phyloP scores from a whole-genome alignment of 2,329 filamentous ascomycete species.

The Pseudogymnoascus sp. region DNA sequence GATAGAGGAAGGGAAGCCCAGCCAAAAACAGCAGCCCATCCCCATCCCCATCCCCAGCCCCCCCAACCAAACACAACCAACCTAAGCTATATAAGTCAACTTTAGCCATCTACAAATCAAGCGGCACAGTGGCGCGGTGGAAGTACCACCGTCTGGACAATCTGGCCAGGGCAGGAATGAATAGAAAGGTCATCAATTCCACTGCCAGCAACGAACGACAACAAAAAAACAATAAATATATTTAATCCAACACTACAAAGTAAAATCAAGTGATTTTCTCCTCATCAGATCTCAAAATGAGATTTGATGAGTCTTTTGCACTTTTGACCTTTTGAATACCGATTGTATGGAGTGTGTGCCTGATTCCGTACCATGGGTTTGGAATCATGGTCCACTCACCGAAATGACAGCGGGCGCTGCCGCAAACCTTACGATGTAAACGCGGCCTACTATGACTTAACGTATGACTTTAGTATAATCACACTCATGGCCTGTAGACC shows the following conservation, averaged over 20 bases:
- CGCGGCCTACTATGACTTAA: neutral
- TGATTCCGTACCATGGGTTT: neutral
- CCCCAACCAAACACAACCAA: neutral
- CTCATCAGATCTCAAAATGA: neutral
- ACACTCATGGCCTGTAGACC: neutral
- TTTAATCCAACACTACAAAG: neutral
- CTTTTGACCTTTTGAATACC: neutral
- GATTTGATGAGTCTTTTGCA: neutral
- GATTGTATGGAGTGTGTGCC: neutral
- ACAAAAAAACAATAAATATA: neutral
- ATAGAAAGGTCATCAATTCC: neutral
- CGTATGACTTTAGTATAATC: neutral
- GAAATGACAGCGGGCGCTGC: neutral
- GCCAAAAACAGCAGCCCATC: neutral
- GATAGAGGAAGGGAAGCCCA: neutral
- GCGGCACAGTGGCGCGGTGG: constrained; percentile 1
- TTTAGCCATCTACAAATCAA: neutral
- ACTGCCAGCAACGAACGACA: neutral
- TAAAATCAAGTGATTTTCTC: constrained; percentile 4
- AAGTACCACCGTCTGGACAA: constrained; percentile 2
- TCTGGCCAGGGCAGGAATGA: constrained; percentile 5
- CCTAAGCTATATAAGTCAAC: neutral
- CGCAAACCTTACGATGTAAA: neutral
- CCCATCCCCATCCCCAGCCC: neutral
- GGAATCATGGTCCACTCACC: neutral